Conservation (phyloP, 2,329 filamentous ascomycete genomes). For the Colletotrichum aenigma region DNA sequence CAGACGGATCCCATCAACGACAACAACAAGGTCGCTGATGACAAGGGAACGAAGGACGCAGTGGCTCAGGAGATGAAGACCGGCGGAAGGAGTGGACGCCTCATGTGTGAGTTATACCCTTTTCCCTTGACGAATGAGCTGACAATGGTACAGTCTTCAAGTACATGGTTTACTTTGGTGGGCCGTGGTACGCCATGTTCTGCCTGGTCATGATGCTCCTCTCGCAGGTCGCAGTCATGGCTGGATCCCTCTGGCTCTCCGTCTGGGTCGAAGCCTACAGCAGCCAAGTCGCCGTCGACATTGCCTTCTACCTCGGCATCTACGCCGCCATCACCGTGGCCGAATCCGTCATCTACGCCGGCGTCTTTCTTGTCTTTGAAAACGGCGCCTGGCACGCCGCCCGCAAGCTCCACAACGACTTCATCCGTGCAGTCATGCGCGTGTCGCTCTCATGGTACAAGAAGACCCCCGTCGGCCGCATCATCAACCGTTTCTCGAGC, state of each 20-base stretch:
- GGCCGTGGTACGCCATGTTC: conserved; percentile 43
- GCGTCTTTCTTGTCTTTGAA: conserved; percentile 53
- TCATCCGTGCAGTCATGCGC: conserved; percentile 55
- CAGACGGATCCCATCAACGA: conserved; percentile 33
- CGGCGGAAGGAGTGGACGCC: conserved; percentile 48
- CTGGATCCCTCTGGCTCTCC: conserved; percentile 52
- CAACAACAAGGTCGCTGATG: conserved; percentile 34
- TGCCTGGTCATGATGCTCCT: conserved; percentile 44
- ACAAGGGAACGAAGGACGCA: conserved; percentile 43
- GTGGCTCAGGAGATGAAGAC: conserved; percentile 52
- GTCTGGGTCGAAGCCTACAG: conserved; percentile 59
- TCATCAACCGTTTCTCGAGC: conserved; percentile 60
- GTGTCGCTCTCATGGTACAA: conserved; percentile 64
- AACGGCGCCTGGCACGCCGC: conserved; percentile 63
- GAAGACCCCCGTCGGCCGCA: conserved; percentile 54
- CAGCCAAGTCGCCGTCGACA: conserved; percentile 44
- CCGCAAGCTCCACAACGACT: conserved; percentile 53
- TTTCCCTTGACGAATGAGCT: background rate
- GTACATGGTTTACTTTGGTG: conserved; percentile 57
- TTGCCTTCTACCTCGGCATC: conserved; percentile 57
- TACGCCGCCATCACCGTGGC: conserved; percentile 51
- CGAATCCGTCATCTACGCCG: conserved; percentile 45
- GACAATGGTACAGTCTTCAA: conserved; percentile 41
- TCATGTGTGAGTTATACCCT: conserved; percentile 41
- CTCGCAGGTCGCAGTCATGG: conserved; percentile 45